These are phyloP conservation scores for Candolleomyces eurysporus DNA, from an alignment of 768 basidiomycete genomes.

Conservation along the genomic window DNA sequence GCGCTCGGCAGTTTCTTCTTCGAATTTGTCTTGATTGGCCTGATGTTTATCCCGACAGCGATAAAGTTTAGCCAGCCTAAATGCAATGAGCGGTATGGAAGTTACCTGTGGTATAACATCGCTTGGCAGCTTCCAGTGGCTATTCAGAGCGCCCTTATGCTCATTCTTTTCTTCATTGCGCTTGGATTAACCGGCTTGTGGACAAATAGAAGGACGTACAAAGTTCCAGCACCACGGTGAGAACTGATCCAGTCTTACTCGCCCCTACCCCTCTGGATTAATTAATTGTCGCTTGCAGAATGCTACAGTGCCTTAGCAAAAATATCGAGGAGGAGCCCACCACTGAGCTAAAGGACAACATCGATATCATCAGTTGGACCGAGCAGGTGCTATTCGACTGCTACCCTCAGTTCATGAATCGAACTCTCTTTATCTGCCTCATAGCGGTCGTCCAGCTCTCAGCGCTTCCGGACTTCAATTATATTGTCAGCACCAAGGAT, in stretches of 20 bases:
- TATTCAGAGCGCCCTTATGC: background rate
- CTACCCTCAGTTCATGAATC: background rate
- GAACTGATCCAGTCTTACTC: no score
- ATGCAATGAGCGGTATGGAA: slow-evolving; percentile 2
- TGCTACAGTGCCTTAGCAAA: no score
- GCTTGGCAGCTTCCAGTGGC: slow-evolving; percentile 5
- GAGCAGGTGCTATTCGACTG: background rate
- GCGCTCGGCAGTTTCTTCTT: background rate
- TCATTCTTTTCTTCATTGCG: background rate
- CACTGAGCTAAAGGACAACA: no score
- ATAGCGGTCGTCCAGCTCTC: background rate
- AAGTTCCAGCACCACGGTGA: no score
- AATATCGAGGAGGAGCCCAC: no score
- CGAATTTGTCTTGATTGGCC: background rate
- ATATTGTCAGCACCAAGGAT: background rate
- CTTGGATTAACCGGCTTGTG: background rate
- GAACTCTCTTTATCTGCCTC: background rate
- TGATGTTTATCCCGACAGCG: background rate
- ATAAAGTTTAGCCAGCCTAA: background rate
- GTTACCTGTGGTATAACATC: slow-evolving; percentile 6
- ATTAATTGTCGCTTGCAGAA: no score
- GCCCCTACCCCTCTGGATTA: no score
- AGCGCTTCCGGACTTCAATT: background rate
- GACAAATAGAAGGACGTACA: background rate
- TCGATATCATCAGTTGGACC: background rate